A percentile compares a stretch with the other conserved stretches of the same genome.
These are phyloP conservation scores for Ophiostoma tasmaniense DNA, from an alignment of 2,329 filamentous ascomycete species.

Conservation along the genomic window DNA sequence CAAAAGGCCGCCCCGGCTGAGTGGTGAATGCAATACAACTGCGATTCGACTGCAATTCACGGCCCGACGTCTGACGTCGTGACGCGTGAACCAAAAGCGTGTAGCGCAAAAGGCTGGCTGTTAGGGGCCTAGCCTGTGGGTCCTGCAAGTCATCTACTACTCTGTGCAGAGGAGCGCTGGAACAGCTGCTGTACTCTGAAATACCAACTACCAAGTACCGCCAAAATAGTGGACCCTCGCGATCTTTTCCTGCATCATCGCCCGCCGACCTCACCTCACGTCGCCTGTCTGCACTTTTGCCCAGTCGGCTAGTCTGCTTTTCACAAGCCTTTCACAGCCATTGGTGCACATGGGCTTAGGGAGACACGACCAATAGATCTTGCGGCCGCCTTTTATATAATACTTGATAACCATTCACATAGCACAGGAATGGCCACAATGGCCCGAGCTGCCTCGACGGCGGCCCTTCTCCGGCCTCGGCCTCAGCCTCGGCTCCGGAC, in stretches of 20 bases:
- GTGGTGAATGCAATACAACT: neutral
- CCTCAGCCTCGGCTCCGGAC: neutral
- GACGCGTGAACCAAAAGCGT: neutral
- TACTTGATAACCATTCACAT: neutral
- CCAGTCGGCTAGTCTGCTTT: too few relatives aligned
- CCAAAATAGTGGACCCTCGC: neutral
- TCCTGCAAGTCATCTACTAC: neutral
- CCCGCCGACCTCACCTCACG: neutral
- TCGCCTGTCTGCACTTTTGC: neutral
- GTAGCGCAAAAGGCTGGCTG: neutral
- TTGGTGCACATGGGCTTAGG: neutral
- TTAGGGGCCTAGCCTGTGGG: neutral
- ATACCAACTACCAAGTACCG: neutral
- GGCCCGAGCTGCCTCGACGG: conserved; percentile 1
- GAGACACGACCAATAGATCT: neutral
- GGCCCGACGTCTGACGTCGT: neutral
- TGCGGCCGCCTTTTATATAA: neutral
- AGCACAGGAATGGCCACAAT: neutral
- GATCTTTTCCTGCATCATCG: neutral
- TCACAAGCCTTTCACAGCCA: neutral
- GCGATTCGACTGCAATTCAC: neutral
- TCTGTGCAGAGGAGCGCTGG: neutral
- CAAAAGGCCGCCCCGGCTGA: too few relatives aligned
- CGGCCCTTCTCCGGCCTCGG: conserved; percentile 2
- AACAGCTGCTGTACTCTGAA: neutral